Evolutionary conservation across 1,284 basidiomycete genomes (phyloP), one percentile per base, ranked within the genome.

Genomic region (Marasmius tenuissimus): DNA sequence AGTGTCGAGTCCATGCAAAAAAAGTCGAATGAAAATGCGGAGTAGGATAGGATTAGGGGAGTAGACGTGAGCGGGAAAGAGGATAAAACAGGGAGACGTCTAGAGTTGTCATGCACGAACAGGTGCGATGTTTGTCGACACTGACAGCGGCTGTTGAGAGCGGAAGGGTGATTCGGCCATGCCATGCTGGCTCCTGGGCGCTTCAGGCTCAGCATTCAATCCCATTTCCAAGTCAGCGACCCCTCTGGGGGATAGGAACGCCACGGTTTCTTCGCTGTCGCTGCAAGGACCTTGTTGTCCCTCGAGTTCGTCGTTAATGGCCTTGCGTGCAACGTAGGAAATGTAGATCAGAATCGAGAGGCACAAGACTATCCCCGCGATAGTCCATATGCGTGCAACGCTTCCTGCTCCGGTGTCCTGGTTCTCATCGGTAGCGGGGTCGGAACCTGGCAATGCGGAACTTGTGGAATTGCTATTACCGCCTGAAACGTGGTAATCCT

Each of bases 311-410:
- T 90, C 87, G 70, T 94, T 87, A 47, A 95, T 91, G 0, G 93
- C 93, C 62, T 84, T 83, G 33, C 92, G 86, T 33, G 93, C 93
- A 59, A 94, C 86, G 71, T 85, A 83, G 56, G 90, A 86, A 53
- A 95, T 81, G 75, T 95, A 95, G 62, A 93, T 66, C 67, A 94
- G 85, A 69, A 95, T 87, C 27, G 82, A 85, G 61, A 94, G 69
- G 71, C 92, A 94, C 1, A 95, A 81, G 34, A 78, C 72, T 59
- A 94, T 83, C 57, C 93, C 93, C 33, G 79, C 77, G 59, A 88
- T 76, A 12, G 91, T 90, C 77, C 85, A 92, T 69, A 86, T 78
- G 63, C 83, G 83, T 59, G 84, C 84, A 56, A 90, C 74, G 53
- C 74, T 73, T 66, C 84, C 80, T 66, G 84, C 81, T 27, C 80